A percentile compares a stretch with the other conserved stretches of the same genome.
Conservation (phyloP, 441 rosid species). For the Theobroma grandiflorum region DNA sequence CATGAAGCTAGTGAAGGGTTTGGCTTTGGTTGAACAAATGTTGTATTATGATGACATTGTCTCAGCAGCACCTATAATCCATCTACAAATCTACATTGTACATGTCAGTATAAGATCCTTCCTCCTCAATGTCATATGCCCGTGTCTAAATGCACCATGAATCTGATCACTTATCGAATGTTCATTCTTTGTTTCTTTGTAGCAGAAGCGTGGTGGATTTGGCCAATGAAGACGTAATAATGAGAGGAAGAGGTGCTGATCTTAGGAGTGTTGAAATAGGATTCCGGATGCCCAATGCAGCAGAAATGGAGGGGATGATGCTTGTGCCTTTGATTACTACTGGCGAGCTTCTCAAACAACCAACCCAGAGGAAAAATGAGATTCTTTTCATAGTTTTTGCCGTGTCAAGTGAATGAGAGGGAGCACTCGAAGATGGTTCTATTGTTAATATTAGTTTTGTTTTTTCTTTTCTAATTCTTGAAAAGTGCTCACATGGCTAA, state of each 20-base stretch:
- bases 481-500: background rate
- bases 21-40: constrained; percentile 73
- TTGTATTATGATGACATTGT: constrained; percentile 7
- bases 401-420: background rate
- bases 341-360: background rate
- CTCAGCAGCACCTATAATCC: constrained; percentile 26
- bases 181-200: background rate
- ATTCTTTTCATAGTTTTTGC: background rate
- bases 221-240: background rate
- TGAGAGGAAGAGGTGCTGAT: background rate
- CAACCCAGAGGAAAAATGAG: background rate
- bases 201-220: constrained; percentile 19
- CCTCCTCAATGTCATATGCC: background rate
- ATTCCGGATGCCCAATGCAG: background rate
- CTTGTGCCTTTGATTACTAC: background rate
- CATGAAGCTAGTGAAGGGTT: constrained; percentile 99
- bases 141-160: background rate
- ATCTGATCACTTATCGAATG: background rate
- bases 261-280: background rate
- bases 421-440: background rate
- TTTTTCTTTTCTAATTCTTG: background rate
- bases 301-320: constrained; percentile 5
- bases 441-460: constrained; percentile 1
- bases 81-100: constrained; percentile 37
- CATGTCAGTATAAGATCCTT: constrained; percentile 39